Percentiles rank a stretch among this genome's conserved stretches.
phyloP scores from a whole-genome alignment of 805 yeast species.

The Jamesozyma rosinii region DNA sequence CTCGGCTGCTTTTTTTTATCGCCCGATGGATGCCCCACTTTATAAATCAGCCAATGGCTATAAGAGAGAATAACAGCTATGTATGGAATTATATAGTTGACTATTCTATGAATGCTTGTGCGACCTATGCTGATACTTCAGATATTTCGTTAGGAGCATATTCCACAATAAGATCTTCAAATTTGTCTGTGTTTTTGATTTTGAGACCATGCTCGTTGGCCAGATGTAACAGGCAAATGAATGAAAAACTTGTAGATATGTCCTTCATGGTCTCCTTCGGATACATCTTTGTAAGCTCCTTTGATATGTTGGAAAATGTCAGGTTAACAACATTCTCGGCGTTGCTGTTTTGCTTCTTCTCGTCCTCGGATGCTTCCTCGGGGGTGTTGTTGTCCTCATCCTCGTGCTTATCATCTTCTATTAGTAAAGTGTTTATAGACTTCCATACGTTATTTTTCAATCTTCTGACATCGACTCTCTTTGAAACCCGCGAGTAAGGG shows the following conservation, averaged over 20 bases:
- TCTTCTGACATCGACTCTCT: conserved; percentile 64
- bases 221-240: conserved; percentile 71
- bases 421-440: conserved; percentile 30
- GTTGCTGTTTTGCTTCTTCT: conserved; percentile 2
- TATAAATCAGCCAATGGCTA: no score
- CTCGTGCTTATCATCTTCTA: conserved; percentile 13
- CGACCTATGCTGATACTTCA: neutral
- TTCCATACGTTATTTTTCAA: conserved; percentile 74
- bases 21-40: no score
- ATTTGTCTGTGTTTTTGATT: conserved; percentile 40
- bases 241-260: conserved; percentile 75
- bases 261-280: conserved; percentile 50
- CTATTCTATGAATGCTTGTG: no score
- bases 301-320: conserved; percentile 41
- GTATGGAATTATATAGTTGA: no score
- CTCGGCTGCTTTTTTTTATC: no score
- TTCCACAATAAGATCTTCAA: conserved; percentile 20
- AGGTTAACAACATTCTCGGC: neutral
- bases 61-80: no score
- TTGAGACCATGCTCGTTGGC: conserved; percentile 77
- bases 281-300: conserved; percentile 44
- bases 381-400: conserved; percentile 15
- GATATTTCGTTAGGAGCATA: conserved; percentile 3
- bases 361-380: neutral
- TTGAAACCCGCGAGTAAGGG: conserved; percentile 62